These are phyloP conservation scores for Eucalyptus shirleyi DNA, from an alignment of 345 rosid species.

Conservation along the genomic window DNA sequence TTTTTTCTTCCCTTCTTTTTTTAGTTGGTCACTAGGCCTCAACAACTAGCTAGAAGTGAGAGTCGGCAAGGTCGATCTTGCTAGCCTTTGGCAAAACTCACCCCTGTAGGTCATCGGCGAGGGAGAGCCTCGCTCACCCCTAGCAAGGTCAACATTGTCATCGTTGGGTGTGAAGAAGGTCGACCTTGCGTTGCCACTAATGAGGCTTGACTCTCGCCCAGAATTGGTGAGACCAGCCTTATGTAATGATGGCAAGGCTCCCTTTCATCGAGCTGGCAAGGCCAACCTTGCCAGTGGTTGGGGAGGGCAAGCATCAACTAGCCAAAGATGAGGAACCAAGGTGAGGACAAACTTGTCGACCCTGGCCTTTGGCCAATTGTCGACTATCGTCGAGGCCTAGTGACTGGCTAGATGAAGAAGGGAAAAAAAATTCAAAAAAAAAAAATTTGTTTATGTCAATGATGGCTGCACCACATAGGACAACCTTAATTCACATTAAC, in stretches of 20 bases:
- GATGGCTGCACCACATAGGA: fast-evolving
- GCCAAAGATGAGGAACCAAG: background rate
- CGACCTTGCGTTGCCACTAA: fast-evolving
- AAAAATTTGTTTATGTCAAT: too few species aligned
- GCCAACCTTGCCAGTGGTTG: background rate
- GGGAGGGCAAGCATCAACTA: background rate
- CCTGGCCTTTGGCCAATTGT: background rate
- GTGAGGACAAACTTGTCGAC: fast-evolving
- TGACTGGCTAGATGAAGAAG: background rate
- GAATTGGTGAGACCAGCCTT: background rate
- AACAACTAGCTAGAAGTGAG: background rate
- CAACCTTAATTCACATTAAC: fast-evolving
- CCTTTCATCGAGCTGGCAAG: fast-evolving
- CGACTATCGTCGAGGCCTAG: fast-evolving
- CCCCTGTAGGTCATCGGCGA: fast-evolving
- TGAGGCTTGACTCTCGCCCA: fast-evolving
- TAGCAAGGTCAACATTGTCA: background rate
- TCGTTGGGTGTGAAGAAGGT: background rate
- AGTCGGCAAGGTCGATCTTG: fast-evolving
- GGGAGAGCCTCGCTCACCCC: background rate
- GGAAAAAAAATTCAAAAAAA: too few species aligned
- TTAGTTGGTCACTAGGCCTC: background rate
- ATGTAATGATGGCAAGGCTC: fast-evolving
- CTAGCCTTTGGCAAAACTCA: background rate
- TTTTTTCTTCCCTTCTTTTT: too few species aligned